A percentile compares a stretch with the other conserved stretches of the same genome.
These are phyloP conservation scores for Pyrus bretschneideri DNA, from an alignment of 306 rosid species.

Conservation along the genomic window DNA sequence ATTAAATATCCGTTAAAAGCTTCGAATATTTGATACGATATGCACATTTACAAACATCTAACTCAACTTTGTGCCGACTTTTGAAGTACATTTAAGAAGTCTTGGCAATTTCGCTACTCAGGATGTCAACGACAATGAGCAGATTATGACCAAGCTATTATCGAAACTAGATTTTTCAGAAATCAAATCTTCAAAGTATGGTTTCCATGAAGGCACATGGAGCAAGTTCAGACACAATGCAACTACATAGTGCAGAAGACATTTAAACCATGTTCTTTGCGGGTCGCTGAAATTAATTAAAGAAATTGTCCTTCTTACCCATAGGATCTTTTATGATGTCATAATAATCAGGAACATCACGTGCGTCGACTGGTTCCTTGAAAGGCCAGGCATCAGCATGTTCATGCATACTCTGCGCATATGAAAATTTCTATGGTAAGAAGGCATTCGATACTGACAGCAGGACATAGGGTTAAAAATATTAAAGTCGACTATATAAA, in stretches of 20 bases:
- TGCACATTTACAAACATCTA: neutral
- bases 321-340: conserved; percentile 92
- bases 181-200: neutral
- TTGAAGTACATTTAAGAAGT: neutral
- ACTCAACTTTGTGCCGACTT: neutral
- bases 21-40: neutral
- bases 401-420: conserved; percentile 64
- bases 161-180: neutral
- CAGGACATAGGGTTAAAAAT: neutral
- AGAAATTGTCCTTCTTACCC: conserved; percentile 49
- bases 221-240: neutral
- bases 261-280: neutral
- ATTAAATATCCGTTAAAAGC: neutral
- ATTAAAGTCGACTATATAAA: neutral
- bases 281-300: neutral
- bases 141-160: neutral
- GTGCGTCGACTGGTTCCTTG: conserved; percentile 90
- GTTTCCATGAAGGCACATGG: neutral
- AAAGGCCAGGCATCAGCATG: conserved; percentile 96
- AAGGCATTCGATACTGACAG: neutral
- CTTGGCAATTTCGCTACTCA: neutral
- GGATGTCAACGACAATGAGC: neutral
- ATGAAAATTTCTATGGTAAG: conserved; percentile 10
- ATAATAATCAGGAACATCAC: conserved; percentile 95
- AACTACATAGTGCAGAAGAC: neutral